Conservation (phyloP, 176 grass and related monocot genomes). For the Musa troglodytarum region DNA sequence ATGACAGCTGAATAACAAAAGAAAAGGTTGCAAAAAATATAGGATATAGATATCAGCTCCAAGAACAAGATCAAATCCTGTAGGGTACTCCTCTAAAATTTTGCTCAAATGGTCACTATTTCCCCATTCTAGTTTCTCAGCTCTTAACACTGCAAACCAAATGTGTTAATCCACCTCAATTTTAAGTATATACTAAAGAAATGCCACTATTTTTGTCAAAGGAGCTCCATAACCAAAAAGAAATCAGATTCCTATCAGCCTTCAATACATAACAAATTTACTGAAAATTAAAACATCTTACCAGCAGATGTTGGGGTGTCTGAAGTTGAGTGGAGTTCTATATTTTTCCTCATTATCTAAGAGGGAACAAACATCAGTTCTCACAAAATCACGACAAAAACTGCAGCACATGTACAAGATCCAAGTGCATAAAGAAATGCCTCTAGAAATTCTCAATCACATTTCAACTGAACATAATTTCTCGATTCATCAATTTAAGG, state of each 20-base stretch:
- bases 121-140: conserved; percentile 94
- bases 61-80: conserved; percentile 83
- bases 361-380: conserved; percentile 5
- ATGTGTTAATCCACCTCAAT: not conserved
- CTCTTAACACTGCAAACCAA: conserved; percentile 51
- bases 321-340: conserved; percentile 53
- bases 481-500: not conserved
- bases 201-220: not conserved
- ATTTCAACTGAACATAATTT: not conserved
- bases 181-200: not conserved
- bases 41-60: conserved; percentile 99
- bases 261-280: not conserved
- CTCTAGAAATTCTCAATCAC: not conserved
- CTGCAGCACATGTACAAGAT: not conserved
- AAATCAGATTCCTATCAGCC: not conserved
- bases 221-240: not conserved
- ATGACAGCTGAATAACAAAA: conserved; percentile 9
- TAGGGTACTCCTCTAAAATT: conserved; percentile 54
- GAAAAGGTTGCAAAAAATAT: conserved; percentile 1
- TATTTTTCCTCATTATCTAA: conserved; percentile 83
- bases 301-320: conserved; percentile 31
- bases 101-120: conserved; percentile 48
- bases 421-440: not conserved
- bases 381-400: not conserved
- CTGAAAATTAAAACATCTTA: conserved; percentile 16